phyloP scores from a whole-genome alignment of 352 stramenopile species.

The Phytophthora pluvialis region DNA sequence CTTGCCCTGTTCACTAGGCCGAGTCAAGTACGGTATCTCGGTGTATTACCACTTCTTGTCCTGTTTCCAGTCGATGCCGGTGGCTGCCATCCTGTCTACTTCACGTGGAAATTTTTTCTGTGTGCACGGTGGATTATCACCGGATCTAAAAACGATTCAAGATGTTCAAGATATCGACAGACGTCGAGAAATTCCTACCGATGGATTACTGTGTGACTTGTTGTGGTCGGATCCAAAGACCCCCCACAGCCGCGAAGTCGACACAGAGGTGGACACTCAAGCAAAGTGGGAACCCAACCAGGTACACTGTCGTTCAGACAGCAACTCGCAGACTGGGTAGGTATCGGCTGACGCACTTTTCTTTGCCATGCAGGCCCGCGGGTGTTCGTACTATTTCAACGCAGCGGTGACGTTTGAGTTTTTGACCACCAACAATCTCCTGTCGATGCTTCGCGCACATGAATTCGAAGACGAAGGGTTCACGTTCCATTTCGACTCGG shows the following conservation, averaged over 20 bases:
- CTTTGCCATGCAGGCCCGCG: conserved; percentile 48
- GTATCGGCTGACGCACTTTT: neutral
- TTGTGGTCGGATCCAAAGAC: conserved; percentile 73
- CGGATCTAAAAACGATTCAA: conserved; percentile 50
- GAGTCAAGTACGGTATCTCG: conserved; percentile 81
- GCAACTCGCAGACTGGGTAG: no score
- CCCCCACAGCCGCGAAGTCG: neutral
- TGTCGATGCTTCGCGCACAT: conserved; percentile 82
- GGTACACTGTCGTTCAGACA: conserved; percentile 3
- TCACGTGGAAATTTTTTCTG: conserved; percentile 63
- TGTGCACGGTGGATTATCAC: conserved; percentile 77
- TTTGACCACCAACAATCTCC: conserved; percentile 63
- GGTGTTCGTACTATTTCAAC: conserved; percentile 91
- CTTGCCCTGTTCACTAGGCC: conserved; percentile 33
- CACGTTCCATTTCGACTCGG: conserved; percentile 64
- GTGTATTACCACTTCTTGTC: conserved; percentile 84
- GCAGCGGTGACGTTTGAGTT: conserved; percentile 77
- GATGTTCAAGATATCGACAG: conserved; percentile 70
- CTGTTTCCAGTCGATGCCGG: conserved; percentile 77
- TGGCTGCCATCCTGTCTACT: conserved; percentile 62
- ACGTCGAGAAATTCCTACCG: conserved; percentile 64
- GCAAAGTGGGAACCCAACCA: conserved; percentile 32
- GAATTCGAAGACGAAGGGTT: conserved; percentile 80
- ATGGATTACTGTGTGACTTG: conserved; percentile 73
- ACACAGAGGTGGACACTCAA: conserved; percentile 17